These are phyloP conservation scores for Selaginella moellendorffii DNA, from an alignment of 75 land plant genomes.

Conservation along the genomic window DNA sequence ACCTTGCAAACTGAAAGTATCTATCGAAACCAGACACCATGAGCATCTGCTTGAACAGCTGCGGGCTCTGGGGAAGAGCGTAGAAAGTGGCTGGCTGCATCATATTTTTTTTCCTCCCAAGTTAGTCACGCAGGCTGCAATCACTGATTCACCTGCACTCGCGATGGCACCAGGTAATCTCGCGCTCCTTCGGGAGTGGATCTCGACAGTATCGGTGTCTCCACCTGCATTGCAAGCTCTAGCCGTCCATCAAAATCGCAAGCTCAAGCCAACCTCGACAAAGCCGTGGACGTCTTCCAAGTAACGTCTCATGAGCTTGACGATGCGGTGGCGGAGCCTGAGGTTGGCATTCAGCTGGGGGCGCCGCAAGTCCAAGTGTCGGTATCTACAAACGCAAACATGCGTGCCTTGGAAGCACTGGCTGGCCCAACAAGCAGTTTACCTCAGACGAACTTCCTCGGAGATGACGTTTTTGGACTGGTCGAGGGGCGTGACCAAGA, in stretches of 20 bases:
- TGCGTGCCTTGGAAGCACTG: not conserved
- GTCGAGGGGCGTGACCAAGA: conserved; percentile 67
- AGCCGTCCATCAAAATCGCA: not conserved
- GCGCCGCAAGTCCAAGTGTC: conserved; percentile 82
- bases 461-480: conserved; percentile 46
- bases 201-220: conserved; percentile 84
- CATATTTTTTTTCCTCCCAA: too few relatives aligned
- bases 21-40: conserved; percentile 86
- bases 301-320: conserved; percentile 58
- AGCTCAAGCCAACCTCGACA: conserved; percentile 49
- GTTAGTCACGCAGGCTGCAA: too few relatives aligned
- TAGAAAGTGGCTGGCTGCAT: conserved; percentile 87
- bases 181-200: conserved; percentile 99
- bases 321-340: conserved; percentile 60
- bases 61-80: conserved; percentile 98
- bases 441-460: conserved; percentile 94
- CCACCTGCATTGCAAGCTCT: conserved; percentile 45
- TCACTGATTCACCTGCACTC: conserved; percentile 92
- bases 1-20: conserved; percentile 97
- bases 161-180: conserved; percentile 93
- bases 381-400: conserved; percentile 43
- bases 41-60: conserved; percentile 91
- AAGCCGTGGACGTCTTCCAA: conserved; percentile 78
- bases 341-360: conserved; percentile 64
- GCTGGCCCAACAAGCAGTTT: not conserved